phyloP scores from a whole-genome alignment of 2,329 filamentous ascomycete genomes.

The Cytospora chrysosperma region DNA sequence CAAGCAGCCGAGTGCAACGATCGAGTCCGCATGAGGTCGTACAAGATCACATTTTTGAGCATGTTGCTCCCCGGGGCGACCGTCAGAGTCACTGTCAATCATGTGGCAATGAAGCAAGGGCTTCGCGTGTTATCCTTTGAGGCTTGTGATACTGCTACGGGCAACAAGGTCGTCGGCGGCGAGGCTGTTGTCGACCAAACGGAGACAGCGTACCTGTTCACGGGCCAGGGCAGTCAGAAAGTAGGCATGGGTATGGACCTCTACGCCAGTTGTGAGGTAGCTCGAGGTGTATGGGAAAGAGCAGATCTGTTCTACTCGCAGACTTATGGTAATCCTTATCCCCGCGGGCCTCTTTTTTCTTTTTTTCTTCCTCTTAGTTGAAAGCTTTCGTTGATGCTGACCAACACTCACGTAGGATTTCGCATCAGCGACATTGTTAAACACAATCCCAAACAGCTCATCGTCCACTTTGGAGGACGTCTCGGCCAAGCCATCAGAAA shows the following conservation, averaged over 20 bases:
- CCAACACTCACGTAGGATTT: too few species aligned
- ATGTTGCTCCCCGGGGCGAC: background rate
- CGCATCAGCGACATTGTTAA: background rate
- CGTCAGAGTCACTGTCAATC: background rate
- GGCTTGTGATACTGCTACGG: background rate
- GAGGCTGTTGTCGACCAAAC: conserved; percentile 1
- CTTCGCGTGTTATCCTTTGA: background rate
- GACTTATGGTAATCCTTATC: too few species aligned
- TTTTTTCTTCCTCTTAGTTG: too few species aligned
- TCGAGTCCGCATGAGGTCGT: too few species aligned
- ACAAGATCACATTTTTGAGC: too few species aligned
- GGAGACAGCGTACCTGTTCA: conserved; percentile 39
- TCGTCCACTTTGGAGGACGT: conserved; percentile 38
- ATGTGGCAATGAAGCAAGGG: too few species aligned
- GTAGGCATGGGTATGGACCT: conserved; percentile 42
- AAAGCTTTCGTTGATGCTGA: too few species aligned
- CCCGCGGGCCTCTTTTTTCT: too few species aligned
- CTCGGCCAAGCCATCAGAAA: conserved; percentile 33
- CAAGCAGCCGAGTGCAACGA: too few species aligned
- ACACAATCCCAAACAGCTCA: conserved; percentile 24
- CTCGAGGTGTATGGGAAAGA: conserved; percentile 37
- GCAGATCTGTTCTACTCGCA: conserved; percentile 37
- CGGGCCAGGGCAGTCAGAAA: conserved; percentile 41
- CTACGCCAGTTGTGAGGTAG: conserved; percentile 29
- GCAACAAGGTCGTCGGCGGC: background rate